Evolutionary conservation across 169 alveolate genomes (phyloP), one percentile per base, ranked within the genome.

Genomic region (Babesia caballi): DNA sequence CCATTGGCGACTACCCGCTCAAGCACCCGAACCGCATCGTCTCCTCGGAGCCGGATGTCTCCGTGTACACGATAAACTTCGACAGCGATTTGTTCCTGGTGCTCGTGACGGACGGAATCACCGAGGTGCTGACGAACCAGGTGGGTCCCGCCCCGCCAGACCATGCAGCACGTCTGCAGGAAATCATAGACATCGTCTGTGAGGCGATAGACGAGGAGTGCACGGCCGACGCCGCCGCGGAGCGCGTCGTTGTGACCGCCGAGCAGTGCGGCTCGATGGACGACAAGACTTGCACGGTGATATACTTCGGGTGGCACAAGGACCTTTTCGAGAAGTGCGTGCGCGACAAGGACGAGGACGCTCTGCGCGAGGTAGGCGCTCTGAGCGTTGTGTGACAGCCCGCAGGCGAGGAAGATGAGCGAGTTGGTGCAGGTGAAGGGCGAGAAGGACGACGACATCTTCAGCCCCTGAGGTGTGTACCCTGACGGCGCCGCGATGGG

Each of bases 281-380:
- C 61, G 93, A 88, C 68, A 84, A 84, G 54, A 88, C 93, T 3
- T 83, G 91, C 50, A 88, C 90, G n/a, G 88, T 88, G 28, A 83
- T 88, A 19, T 88, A 84, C 36, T 88, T 88, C 44, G 83, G 85
- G 35, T 88, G 93, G 93, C 82, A 78, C 40, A 81, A 73, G 82
- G 85, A 83, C 53, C 73, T 80, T 35, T 80, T 84, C 47, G 72
- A 78, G 33, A 78, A 69, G 27, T 72, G 81, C 44, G 52, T 52
- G 25, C 36, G 61, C 6, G 72, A 73, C 50, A 54, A 42, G 32
- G 76, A 70, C 23, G 71, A 61, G 12, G 66, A 69, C n/a, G 57
- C 49, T 0, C 42, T 5, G 8, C 53, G 56, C 19, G 69, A 52
- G 50, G 66, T 42, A 14, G 9, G 57, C 54, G 38, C 4, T 19